Percentiles rank a stretch among this genome's conserved stretches.
Conservation (phyloP, 352 stramenopile species). For the Globisporangium spinosum region DNA sequence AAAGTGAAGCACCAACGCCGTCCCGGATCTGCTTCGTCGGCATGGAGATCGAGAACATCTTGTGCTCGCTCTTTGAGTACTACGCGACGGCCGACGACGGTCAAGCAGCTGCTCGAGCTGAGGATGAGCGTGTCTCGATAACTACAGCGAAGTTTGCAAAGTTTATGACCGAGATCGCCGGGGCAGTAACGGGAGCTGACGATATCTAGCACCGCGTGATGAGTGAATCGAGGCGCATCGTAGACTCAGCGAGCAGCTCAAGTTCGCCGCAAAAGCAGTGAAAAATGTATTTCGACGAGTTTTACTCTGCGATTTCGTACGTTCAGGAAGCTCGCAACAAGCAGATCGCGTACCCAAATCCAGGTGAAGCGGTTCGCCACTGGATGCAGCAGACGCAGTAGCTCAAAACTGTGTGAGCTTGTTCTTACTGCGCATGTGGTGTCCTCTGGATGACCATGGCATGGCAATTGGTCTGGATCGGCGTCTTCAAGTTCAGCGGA, state of each 20-base stretch:
- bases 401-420: not conserved
- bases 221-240: constrained; percentile 23
- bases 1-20: constrained; percentile 38
- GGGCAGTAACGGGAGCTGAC: constrained; percentile 24
- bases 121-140: constrained; percentile 46
- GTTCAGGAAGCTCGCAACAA: constrained; percentile 43
- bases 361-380: constrained; percentile 56
- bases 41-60: constrained; percentile 57
- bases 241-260: not conserved
- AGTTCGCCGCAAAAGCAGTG: constrained; percentile 1
- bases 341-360: constrained; percentile 29
- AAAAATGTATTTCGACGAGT: constrained; percentile 62
- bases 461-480: constrained; percentile 54
- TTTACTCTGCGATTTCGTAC: constrained; percentile 66
- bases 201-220: constrained; percentile 48
- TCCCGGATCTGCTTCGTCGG: constrained; percentile 59
- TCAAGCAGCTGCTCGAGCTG: not conserved
- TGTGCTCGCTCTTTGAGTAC: constrained; percentile 84
- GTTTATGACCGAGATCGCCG: constrained; percentile 72
- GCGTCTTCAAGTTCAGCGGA: constrained; percentile 25
- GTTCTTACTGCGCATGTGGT: not conserved
- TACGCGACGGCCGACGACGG: constrained; percentile 33
- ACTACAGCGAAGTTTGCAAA: constrained; percentile 40
- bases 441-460: constrained; percentile 47
- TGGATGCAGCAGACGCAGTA: constrained; percentile 78